A percentile compares a stretch with the other conserved stretches of the same genome.
phyloP scores from a whole-genome alignment of 768 basidiomycete genomes.

The Floccularia luteovirens region DNA sequence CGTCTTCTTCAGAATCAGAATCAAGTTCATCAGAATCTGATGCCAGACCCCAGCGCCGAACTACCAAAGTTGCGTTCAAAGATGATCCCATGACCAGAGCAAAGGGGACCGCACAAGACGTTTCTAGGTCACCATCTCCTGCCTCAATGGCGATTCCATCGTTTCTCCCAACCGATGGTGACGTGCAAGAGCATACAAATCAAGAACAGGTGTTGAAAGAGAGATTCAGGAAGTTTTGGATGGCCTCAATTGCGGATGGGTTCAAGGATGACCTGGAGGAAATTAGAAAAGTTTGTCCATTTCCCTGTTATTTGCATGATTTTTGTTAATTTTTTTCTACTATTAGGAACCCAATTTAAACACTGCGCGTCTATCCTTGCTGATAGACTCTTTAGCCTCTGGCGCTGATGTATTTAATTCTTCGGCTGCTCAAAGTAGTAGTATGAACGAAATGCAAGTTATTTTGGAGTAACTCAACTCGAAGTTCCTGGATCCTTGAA shows the following conservation, averaged over 20 bases:
- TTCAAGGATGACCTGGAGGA: slow-evolving; percentile 82
- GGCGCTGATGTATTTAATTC: slow-evolving; percentile 68
- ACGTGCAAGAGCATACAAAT: slow-evolving; percentile 20
- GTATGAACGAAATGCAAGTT: slow-evolving; percentile 70
- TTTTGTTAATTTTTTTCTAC: slow-evolving; percentile 1
- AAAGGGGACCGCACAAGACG: slow-evolving; percentile 10
- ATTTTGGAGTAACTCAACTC: slow-evolving; percentile 34
- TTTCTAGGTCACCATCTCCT: slow-evolving; percentile 38
- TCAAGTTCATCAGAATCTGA: slow-evolving; percentile 18
- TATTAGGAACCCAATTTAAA: slow-evolving; percentile 57
- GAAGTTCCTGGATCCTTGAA: not conserved
- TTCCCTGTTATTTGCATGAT: slow-evolving; percentile 1
- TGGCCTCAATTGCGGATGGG: slow-evolving; percentile 73
- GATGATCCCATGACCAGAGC: slow-evolving; percentile 3
- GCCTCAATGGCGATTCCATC: slow-evolving; percentile 43
- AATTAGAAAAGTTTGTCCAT: slow-evolving; percentile 60
- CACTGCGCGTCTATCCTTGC: slow-evolving; percentile 56
- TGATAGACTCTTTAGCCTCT: slow-evolving; percentile 78
- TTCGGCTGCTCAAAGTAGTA: slow-evolving; percentile 19
- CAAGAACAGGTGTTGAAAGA: slow-evolving; percentile 52
- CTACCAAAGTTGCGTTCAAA: slow-evolving; percentile 8
- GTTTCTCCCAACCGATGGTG: slow-evolving; percentile 36
- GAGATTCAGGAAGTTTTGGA: slow-evolving; percentile 81
- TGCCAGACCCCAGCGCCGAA: slow-evolving; percentile 14
- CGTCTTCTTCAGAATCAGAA: slow-evolving; percentile 19